Evolutionary conservation across 2,329 filamentous ascomycete genomes (phyloP).

Genomic region (Catunica adiposa): DNA sequence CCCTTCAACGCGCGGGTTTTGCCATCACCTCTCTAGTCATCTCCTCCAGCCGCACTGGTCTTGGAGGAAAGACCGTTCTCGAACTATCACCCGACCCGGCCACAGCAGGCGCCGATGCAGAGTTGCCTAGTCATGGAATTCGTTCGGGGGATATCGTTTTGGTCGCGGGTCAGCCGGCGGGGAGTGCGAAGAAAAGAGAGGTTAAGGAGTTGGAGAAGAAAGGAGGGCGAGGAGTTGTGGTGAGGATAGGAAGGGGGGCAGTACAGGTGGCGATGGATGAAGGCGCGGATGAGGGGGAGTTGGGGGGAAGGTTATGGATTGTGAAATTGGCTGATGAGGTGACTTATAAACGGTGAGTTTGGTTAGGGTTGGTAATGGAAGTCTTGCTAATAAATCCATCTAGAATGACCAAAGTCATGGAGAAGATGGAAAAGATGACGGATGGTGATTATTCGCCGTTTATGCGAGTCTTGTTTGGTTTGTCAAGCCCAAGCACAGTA

Average conservation of each 20-base stretch:
- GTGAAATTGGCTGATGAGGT: constrained; percentile 54
- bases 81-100: constrained; percentile 65
- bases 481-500: constrained; percentile 35
- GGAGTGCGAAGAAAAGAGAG: constrained; percentile 55
- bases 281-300: constrained; percentile 27
- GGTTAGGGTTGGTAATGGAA: not conserved
- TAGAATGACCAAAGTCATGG: constrained; percentile 46
- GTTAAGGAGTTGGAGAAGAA: constrained; percentile 52
- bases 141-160: constrained; percentile 63
- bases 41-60: constrained; percentile 63
- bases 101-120: constrained; percentile 27
- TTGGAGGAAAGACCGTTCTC: constrained; percentile 79
- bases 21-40: constrained; percentile 63
- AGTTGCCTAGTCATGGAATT: constrained; percentile 59
- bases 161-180: constrained; percentile 57
- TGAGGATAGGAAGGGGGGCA: constrained; percentile 39
- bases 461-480: constrained; percentile 45
- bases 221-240: constrained; percentile 55
- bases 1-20: constrained; percentile 60
- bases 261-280: constrained; percentile 51
- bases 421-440: constrained; percentile 38
- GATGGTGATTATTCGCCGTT: constrained; percentile 43
- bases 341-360: constrained; percentile 38
- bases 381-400: not conserved
- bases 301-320: constrained; percentile 40